Base-by-base conservation (phyloP, 495 filamentous ascomycete species). In the Hypoxylon crocopeplum region DNA sequence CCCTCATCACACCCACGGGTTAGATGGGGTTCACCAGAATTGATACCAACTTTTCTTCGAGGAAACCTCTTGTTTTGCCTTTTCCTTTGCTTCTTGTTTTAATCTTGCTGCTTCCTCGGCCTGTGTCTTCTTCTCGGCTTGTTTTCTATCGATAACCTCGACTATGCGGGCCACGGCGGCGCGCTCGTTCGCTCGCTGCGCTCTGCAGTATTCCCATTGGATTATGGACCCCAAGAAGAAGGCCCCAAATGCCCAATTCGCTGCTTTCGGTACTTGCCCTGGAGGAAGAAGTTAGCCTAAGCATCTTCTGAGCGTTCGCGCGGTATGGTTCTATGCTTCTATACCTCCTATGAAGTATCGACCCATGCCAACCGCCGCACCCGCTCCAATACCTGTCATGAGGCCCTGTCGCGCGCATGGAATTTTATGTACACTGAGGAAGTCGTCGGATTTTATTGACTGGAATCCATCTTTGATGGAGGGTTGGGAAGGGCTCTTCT, bases 341-440 rank as follows among this genome's bases (percentile, higher is more conserved):
- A 49, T 81, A 94, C 92, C 87, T 75, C 92, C 87, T 41, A 90
- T 73, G 10, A 97, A 70, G 69, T 82, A 88, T 34, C 88, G 81
- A 33, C 90, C 54, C 30, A 84, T 86, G 36, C 93, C 92, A 24
- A 90, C 68, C 16, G 77, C 88, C 55, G 91, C 87, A 7, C 90
- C 93, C 5, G 82, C 80, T 1, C 83, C 86, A 63, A 98, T 94
- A 19, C 92, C 94, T 1, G 86, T 85, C 66, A 98, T 74, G 50
- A 96, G 74, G 12, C 90, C 85, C 62, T 94, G 87, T 21, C 93
- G 84, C 3, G 89, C 87, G 73, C 94, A 97, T 15, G 93, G 94
- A 56, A 84, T 79, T 67, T 88, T 87, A 72, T 93, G 86, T 52
- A 96, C 81, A 7, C 84, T 81, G 20, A 84, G 77, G 48, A 92